phyloP scores from a whole-genome alignment of 2,329 filamentous ascomycete species.

The Ambrosiella cleistominuta region DNA sequence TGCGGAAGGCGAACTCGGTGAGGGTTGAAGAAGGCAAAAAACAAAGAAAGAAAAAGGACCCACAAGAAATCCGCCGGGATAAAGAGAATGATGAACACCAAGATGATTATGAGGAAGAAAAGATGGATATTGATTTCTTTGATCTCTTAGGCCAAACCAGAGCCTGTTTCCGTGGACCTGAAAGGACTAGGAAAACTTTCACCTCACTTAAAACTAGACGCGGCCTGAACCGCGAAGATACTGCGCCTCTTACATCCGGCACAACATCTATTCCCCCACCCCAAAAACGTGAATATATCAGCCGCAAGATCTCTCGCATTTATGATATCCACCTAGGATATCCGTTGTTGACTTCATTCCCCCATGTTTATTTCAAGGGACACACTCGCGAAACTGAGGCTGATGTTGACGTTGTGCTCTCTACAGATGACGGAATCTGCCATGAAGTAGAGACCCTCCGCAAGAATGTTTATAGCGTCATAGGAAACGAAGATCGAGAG shows the following conservation, averaged over 20 bases:
- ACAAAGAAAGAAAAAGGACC: background rate
- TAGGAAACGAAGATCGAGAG: constrained; percentile 67
- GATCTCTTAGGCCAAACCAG: constrained; percentile 8
- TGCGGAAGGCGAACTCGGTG: constrained; percentile 19
- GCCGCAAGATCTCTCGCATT: constrained; percentile 14
- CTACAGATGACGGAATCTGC: constrained; percentile 58
- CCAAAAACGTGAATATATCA: constrained; percentile 3
- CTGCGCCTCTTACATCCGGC: background rate
- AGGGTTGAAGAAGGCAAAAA: background rate
- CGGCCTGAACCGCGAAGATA: constrained; percentile 1
- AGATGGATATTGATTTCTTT: constrained; percentile 15
- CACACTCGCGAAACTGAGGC: constrained; percentile 18
- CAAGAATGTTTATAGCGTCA: constrained; percentile 41
- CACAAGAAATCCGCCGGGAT: background rate
- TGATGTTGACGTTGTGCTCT: constrained; percentile 42
- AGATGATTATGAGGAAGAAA: constrained; percentile 16
- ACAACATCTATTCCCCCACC: background rate
- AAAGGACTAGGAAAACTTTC: background rate
- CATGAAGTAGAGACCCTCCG: constrained; percentile 49
- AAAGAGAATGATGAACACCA: constrained; percentile 11
- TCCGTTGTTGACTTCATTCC: constrained; percentile 71
- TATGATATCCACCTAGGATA: constrained; percentile 43
- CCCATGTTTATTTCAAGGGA: constrained; percentile 44
- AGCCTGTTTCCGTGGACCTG: constrained; percentile 1
- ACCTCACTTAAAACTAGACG: constrained; percentile 4